Base-by-base conservation (phyloP, 371 early-diverging fungal genomes). In the Mortierella sp. region DNA sequence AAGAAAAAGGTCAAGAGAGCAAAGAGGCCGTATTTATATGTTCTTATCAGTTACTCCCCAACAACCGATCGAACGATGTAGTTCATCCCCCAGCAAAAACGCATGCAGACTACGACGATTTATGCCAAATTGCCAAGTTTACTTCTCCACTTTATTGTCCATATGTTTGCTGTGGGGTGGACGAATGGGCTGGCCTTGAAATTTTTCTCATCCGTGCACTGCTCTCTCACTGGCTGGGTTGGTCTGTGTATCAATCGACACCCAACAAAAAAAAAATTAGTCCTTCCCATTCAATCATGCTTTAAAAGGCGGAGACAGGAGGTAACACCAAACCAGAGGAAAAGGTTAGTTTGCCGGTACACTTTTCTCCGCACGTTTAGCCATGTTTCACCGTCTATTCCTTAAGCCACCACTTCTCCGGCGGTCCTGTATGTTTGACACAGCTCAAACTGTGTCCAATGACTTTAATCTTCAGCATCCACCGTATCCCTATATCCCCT, bases 1-100 rank as follows among this genome's bases (percentile, higher is more conserved):
- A 31, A 55, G 54, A 68, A 31, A 42, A 37, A 35, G 17, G 32
- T 22, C 3, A n/a, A 66, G 58, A 63, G 37, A 34, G 58, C 15
- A 32, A 49, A 23, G n/a, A 31, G 31, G 10, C 2, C 6, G 53
- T 53, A 15, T 35, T 35, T 61, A 23, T 32, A 47, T 47, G 31
- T 13, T 17, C 22, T 35, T 22, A 19, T 45, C 45, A 19, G n/a
- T 10, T 45, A 45, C 31, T 40, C 51, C 43, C 26, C 63, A 63
- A 28, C 43, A 32, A 1, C 43, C 45, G 8, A 51, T 1, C 51
- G 6, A 51, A 6, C 26, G 17, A 51, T 51, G 26, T 17, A 19
- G 0, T n/a, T n/a, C 12, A 1, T 35, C 53, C 47, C 53, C 43
- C 29, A 29, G 53, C 40, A 63, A 15, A 47, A 43, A n/a, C n/a